Base-by-base conservation (phyloP, 2,329 filamentous ascomycete genomes). In the Colletotrichum sp. region DNA sequence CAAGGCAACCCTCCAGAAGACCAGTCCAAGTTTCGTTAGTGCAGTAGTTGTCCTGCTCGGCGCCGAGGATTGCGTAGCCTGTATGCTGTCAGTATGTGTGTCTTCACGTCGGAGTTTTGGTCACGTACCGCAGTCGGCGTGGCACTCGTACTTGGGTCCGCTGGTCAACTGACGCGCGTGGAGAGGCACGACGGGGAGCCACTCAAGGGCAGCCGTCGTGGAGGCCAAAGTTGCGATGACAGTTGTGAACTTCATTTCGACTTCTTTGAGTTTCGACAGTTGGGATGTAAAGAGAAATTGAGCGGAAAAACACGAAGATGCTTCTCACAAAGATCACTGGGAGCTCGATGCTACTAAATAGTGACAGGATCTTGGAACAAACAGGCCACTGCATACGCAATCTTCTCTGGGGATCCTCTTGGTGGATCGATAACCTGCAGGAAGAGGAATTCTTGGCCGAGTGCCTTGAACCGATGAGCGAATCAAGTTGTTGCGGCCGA, bases 51-150 rank as follows among this genome's bases (percentile, higher is more conserved):
- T 79, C 77, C n/a, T 80, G 79, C 9, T 80, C 80, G 55, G 82
- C 83, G 8, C 84, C 83, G 15, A 84, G 81, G 52, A 87, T 86
- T 30, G 80, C 80, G 60, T 80, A 77, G 69, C 81, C 79, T 83
- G 32, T 22, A 66, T 27, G n/a, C 22, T 36, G 32, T 48, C 6
- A 76, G 56, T 32, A 22, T 28, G 2, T 4, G 8, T 16, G 12
- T 16, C 18, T 32, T 27, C 27, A 25, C 15, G 16, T 36, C 61
- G 22, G 16, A 34, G 15, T 32, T 65, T 52, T 18, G 9, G 2
- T 3, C 22, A 80, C 82, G 48, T 80, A 87, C 87, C 87, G 78
- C 87, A 89, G 77, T 87, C 85, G 67, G 85, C 84, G 75, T 88
- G 87, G 80, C 87, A 89, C 4, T 65, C 73, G 34, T 43, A 70